phyloP scores from a whole-genome alignment of 192 early-diverging fungal species.

The Podila epicladia region DNA sequence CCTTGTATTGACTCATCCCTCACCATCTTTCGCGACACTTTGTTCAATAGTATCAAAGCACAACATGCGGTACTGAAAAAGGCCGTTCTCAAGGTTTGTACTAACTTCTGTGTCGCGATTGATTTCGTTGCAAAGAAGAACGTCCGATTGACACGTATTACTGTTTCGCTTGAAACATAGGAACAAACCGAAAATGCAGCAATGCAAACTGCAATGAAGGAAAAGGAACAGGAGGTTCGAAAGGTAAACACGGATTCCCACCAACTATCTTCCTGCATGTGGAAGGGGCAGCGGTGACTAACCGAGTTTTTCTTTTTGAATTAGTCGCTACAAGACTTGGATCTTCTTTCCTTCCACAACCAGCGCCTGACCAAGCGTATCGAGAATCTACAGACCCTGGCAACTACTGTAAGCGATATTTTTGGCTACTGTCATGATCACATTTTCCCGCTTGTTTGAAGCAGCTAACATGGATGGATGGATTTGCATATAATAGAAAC shows the following conservation, averaged over 20 bases:
- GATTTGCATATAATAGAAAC: constrained; percentile 23
- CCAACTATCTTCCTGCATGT: too few species aligned
- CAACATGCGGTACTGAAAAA: constrained; percentile 69
- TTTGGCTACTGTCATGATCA: background rate
- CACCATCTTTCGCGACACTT: background rate
- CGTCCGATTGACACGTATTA: background rate
- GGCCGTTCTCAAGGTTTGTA: constrained; percentile 62
- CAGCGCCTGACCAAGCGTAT: constrained; percentile 69
- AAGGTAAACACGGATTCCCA: constrained; percentile 43
- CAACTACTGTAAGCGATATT: constrained; percentile 23
- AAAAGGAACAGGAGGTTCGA: constrained; percentile 66
- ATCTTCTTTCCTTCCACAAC: constrained; percentile 67
- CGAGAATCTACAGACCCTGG: constrained; percentile 59
- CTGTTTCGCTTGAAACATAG: constrained; percentile 19
- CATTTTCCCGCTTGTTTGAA: background rate
- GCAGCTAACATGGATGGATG: background rate
- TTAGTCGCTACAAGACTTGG: constrained; percentile 61
- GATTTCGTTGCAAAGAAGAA: background rate
- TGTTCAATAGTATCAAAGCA: constrained; percentile 59
- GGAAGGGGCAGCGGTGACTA: too few species aligned
- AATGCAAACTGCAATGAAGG: constrained; percentile 61
- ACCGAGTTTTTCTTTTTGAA: background rate
- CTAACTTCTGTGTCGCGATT: background rate
- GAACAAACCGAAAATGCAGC: constrained; percentile 62
- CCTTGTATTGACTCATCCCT: background rate